Percentiles rank a stretch among this genome's conserved stretches.
phyloP scores from a whole-genome alignment of 371 early-diverging fungal genomes.

The Rhizopus arrhizus region DNA sequence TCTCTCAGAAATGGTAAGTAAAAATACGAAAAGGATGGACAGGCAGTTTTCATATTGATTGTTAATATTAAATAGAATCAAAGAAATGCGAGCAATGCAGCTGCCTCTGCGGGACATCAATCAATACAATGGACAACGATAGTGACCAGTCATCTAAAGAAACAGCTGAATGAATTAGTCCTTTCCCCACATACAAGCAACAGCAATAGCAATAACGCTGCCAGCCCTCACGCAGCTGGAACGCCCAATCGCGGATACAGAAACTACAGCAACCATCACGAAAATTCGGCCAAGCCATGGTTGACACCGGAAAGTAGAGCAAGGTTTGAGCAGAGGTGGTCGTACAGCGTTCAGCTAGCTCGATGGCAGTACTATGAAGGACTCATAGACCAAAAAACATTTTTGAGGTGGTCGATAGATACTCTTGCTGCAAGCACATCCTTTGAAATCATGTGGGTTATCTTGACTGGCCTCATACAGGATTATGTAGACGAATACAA shows the following conservation, averaged over 20 bases:
- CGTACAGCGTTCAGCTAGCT: conserved; percentile 63
- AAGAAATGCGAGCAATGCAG: conserved; percentile 43
- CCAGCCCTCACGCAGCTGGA: conserved; percentile 30
- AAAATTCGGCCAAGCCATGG: conserved; percentile 51
- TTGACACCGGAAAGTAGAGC: conserved; percentile 53
- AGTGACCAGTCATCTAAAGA: conserved; percentile 42
- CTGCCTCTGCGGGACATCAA: conserved; percentile 25
- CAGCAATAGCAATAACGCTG: conserved; percentile 15
- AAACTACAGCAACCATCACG: conserved; percentile 27
- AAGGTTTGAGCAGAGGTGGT: conserved; percentile 63
- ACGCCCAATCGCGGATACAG: conserved; percentile 30
- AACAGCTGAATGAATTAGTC: conserved; percentile 51
- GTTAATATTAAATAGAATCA: conserved; percentile 24
- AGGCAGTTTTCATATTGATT: no score
- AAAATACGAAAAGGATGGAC: background rate
- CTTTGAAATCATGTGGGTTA: conserved; percentile 66
- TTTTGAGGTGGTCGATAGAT: conserved; percentile 65
- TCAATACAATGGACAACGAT: conserved; percentile 40
- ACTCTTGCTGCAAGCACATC: conserved; percentile 49
- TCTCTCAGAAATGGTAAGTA: conserved; percentile 59
- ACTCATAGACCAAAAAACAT: conserved; percentile 68
- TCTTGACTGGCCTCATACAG: conserved; percentile 63
- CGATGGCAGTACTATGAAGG: conserved; percentile 77
- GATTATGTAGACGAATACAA: conserved; percentile 71
- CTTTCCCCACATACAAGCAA: conserved; percentile 23